These are phyloP conservation scores for Selaginella moellendorffii DNA, from an alignment of 75 land plant genomes.

Conservation along the genomic window DNA sequence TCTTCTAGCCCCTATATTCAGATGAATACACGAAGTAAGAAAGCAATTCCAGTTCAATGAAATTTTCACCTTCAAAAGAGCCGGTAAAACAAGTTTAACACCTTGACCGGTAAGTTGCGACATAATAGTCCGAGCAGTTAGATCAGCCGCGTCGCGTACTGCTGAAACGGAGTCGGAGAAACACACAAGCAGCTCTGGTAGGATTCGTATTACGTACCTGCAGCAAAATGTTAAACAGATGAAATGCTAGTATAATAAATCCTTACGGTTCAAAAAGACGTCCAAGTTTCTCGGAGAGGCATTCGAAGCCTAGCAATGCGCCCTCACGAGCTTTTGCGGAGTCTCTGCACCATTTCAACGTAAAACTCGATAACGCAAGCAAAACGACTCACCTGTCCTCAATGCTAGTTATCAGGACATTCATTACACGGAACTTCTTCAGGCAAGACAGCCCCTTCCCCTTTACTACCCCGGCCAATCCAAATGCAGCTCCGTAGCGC, in stretches of 20 bases:
- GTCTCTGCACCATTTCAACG: slow-evolving; percentile 37
- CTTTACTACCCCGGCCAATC: slow-evolving; percentile 89
- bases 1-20: slow-evolving; percentile 80
- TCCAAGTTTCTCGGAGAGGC: slow-evolving; percentile 91
- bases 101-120: slow-evolving; percentile 88
- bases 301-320: slow-evolving; percentile 81
- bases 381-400: slow-evolving; percentile 77
- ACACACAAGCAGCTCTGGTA: slow-evolving; percentile 75
- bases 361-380: too few relatives aligned
- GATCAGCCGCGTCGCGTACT: slow-evolving; percentile 96
- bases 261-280: slow-evolving; percentile 95
- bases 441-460: slow-evolving; percentile 70
- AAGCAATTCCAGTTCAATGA: background rate
- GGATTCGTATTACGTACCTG: slow-evolving; percentile 85
- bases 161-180: slow-evolving; percentile 95
- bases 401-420: slow-evolving; percentile 42
- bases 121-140: slow-evolving; percentile 98
- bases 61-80: slow-evolving; percentile 65
- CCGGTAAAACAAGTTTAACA: slow-evolving; percentile 92
- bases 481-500: slow-evolving; percentile 97
- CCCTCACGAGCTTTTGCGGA: slow-evolving; percentile 97
- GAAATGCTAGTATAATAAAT: background rate
- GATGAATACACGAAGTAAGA: too few relatives aligned
- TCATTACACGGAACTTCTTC: slow-evolving; percentile 56
- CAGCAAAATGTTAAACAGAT: slow-evolving; percentile 21